Conservation (phyloP, 2,329 filamentous ascomycete genomes). For the Coniochaeta sp. region DNA sequence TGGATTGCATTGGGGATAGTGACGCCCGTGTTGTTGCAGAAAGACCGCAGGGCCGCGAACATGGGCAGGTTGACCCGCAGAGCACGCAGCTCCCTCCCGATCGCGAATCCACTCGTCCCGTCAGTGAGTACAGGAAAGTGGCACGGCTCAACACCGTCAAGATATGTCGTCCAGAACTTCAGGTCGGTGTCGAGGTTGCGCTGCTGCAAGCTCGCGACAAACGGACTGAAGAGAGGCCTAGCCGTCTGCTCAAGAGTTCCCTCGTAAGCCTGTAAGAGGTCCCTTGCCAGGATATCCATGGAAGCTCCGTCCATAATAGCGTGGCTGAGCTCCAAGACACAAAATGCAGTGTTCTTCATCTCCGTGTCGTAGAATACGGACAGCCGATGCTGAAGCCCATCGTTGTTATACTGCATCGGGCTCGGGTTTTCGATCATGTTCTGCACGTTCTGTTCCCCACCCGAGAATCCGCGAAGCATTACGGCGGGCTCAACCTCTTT, state of each 20-base stretch:
- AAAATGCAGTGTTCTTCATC: slow-evolving; percentile 26
- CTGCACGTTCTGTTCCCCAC: slow-evolving; percentile 11
- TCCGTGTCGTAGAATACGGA: slow-evolving; percentile 29
- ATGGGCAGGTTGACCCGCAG: slow-evolving; percentile 11
- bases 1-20: slow-evolving; percentile 40
- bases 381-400: slow-evolving; percentile 20
- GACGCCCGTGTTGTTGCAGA: slow-evolving; percentile 34
- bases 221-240: slow-evolving; percentile 28
- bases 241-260: slow-evolving; percentile 27
- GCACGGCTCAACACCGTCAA: slow-evolving; percentile 36
- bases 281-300: slow-evolving; percentile 37
- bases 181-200: slow-evolving; percentile 23
- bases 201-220: slow-evolving; percentile 23
- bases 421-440: slow-evolving; percentile 22
- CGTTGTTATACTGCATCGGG: slow-evolving; percentile 18
- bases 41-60: slow-evolving; percentile 21
- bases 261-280: slow-evolving; percentile 37
- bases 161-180: slow-evolving; percentile 36
- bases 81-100: slow-evolving; percentile 12
- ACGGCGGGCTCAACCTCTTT: slow-evolving; percentile 10
- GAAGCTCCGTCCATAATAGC: slow-evolving; percentile 44
- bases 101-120: slow-evolving; percentile 5
- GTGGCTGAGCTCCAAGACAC: slow-evolving; percentile 43
- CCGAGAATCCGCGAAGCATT: slow-evolving; percentile 5
- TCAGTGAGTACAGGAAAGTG: slow-evolving; percentile 29